Evolutionary conservation across 345 rosid species (phyloP).

Genomic region (Turritis glabra): DNA sequence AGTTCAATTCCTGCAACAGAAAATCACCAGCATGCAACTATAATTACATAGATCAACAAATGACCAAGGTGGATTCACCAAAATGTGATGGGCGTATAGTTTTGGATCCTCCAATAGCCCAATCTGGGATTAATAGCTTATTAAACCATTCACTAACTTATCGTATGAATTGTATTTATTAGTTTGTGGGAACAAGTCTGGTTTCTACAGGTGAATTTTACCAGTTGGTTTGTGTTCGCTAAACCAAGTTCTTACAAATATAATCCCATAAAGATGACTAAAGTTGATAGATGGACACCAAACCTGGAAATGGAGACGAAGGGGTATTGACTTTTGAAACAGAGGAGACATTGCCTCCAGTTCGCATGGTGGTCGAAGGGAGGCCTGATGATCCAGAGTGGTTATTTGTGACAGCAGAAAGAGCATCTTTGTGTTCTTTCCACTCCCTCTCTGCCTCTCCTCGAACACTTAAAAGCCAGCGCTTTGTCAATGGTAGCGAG

Average conservation of each 20-base stretch:
- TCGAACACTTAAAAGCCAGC: conserved; percentile 65
- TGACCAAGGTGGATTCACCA: neutral
- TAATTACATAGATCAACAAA: conserved; percentile 16
- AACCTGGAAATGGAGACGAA: conserved; percentile 45
- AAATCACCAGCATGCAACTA: conserved; percentile 8
- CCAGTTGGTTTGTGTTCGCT: conserved; percentile 11
- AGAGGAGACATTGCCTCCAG: conserved; percentile 66
- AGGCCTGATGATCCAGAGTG: conserved; percentile 48
- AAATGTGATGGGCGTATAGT: neutral
- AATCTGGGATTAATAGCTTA: neutral
- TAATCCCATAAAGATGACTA: neutral
- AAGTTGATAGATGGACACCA: conserved; percentile 7
- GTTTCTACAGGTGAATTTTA: too few relatives aligned
- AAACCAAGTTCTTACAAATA: neutral
- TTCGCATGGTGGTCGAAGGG: conserved; percentile 63
- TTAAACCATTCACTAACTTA: neutral
- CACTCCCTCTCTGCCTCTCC: conserved; percentile 64
- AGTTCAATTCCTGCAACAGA: conserved; percentile 48
- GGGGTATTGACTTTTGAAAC: conserved; percentile 38
- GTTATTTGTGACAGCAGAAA: conserved; percentile 45
- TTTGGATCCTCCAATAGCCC: neutral
- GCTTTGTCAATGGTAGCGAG: conserved; percentile 55
- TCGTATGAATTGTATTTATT: too few relatives aligned
- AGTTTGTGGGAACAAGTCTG: too few relatives aligned
- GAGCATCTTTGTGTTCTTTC: conserved; percentile 63